Percentiles rank a stretch among this genome's conserved stretches.
Conservation (phyloP, 257 asterid species). For the Solanum appendiculatum region DNA sequence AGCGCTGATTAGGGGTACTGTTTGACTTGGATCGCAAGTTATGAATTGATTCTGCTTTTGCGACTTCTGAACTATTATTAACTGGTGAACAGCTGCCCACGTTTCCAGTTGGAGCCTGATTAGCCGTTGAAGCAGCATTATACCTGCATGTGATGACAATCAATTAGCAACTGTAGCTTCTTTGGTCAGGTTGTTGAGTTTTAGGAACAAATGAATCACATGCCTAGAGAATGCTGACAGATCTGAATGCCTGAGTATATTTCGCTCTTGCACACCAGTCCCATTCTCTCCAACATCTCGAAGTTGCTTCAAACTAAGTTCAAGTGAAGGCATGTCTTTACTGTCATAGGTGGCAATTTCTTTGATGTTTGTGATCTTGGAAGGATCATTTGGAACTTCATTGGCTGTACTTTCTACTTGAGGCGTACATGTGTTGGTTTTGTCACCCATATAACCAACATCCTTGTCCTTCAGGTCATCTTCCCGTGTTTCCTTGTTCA, state of each 20-base stretch:
- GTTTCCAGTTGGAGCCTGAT: slow-evolving; percentile 29
- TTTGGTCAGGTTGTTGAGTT: background rate
- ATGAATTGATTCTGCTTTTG: slow-evolving; percentile 26
- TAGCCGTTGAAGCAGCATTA: slow-evolving; percentile 21
- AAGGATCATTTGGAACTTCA: slow-evolving; percentile 15
- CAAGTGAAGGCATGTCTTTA: slow-evolving; percentile 23
- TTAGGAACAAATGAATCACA: background rate
- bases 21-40: slow-evolving; percentile 24
- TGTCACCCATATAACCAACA: slow-evolving; percentile 11
- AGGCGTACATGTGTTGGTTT: slow-evolving; percentile 2
- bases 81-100: slow-evolving; percentile 40
- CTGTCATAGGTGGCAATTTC: slow-evolving; percentile 9
- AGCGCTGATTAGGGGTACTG: slow-evolving; percentile 31
- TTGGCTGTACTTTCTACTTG: slow-evolving; percentile 5
- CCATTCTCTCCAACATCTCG: slow-evolving; percentile 25
- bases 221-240: slow-evolving; percentile 48
- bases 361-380: slow-evolving; percentile 9
- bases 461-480: slow-evolving; percentile 11
- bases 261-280: slow-evolving; percentile 24
- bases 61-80: slow-evolving; percentile 30
- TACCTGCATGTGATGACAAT: slow-evolving; percentile 22
- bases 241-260: slow-evolving; percentile 33
- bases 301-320: slow-evolving; percentile 24
- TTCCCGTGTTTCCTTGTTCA: slow-evolving; percentile 7
- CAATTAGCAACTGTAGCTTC: background rate